Base-by-base conservation (phyloP, 148 eudicot species). In the Drosera capensis region DNA sequence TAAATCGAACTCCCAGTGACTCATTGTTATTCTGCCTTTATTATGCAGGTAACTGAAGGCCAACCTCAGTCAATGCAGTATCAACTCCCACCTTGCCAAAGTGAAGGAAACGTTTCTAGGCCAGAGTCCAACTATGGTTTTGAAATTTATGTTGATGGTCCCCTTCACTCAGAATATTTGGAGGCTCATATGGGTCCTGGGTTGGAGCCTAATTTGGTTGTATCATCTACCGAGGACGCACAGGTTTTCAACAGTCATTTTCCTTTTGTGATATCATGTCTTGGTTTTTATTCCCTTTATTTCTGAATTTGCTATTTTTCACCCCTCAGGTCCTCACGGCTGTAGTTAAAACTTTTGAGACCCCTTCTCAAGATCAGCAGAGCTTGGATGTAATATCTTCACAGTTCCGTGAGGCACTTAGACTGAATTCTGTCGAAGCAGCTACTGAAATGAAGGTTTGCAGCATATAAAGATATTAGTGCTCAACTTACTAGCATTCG, bases 311-410 rank as follows among this genome's bases (percentile, higher is more conserved):
- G 20, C 24, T 20, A 3, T n/a, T 5, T 5, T 46, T 52, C 9
- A n/a, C 14, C 23, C 56, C 48, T 36, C 54, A 75, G 78, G 78
- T 59, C 34, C 56, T 66, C 41, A 67, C 73, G 38, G 52, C 77
- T 23, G 56, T 59, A 16, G 83, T 61, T 45, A 71, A 72, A 59
- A 63, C 58, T 35, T 63, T 65, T 43, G 55, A 57, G 30, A 54
- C 37, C 11, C 67, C 54, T 47, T n/a, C 74, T 15, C 74, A 73
- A 30, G 28, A 71, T 39, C 94, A 72, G 43, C 76, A 72, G 52
- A 74, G 46, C 65, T 66, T 78, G 79, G 88, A 76, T 21, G 82
- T 74, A 34, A 60, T 85, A 28, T 79, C 95, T 52, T 76, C 90
- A 46, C 95, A 81, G 48, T 86, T 92, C 45, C 88, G 58, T 46